Base-by-base conservation (phyloP, 2,329 filamentous ascomycete species). In the Colletotrichum sp. region DNA sequence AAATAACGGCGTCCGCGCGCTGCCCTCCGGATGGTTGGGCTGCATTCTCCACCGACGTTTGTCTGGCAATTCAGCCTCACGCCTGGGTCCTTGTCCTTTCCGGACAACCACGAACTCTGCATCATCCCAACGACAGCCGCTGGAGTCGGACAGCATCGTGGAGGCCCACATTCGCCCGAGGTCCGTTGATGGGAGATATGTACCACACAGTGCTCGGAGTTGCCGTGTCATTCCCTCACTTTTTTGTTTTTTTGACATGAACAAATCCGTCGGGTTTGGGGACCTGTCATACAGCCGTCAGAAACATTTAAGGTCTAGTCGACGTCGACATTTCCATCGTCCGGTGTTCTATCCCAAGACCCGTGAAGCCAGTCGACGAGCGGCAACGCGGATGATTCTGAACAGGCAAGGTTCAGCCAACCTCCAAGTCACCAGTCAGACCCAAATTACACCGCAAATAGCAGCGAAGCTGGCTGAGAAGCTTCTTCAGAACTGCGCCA, bases 21-120 rank as follows among this genome's bases (percentile, higher is more conserved):
- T 15, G 26, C 34, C 32, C 44, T 24, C 62, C 30, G 39, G 62
- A n/a, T 64, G 15, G 36, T 16, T 34, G 44, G 26, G 18, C 32
- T 44, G 16, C 8, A n/a, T 26, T 26, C 18, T 36, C 63, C 39
- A 36, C 32, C 24, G 24, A 13, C 15, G 3, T 24, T 39, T 28
- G 30, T 26, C 24, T 28, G 4, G 24, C 21, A 60, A 16, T 64
- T 32, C 57, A 49, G 44, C 28, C 32, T 68, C 26, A 12, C 28
- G 64, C 39, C 73, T 36, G 59, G 44, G 32, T 34, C 28, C 70
- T 63, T 65, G 63, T 36, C 32, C 28, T 26, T 28, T 52, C n/a
- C 70, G 70, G 72, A 72, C 69, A 72, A 36, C 49, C 18, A n/a
- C n/a, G 55, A 76, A 73, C 73, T 76, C 52, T 76, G n/a, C 57